A percentile compares a stretch with the other conserved stretches of the same genome.
Conservation (phyloP, 2,329 filamentous ascomycete genomes). For the Venturiaceae sp. region DNA sequence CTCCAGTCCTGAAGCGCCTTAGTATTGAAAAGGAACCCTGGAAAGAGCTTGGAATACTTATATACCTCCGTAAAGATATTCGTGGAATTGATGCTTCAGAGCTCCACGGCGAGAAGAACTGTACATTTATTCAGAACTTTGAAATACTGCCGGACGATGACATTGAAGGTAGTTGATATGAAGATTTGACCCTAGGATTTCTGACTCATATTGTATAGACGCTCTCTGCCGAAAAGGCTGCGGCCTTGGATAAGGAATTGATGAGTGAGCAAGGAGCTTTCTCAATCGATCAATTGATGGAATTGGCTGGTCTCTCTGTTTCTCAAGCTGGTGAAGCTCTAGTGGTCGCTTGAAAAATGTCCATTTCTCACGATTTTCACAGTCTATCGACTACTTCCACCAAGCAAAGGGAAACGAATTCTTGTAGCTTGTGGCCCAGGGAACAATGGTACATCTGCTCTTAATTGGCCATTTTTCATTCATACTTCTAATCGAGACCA, state of each 20-base stretch:
- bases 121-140: not conserved
- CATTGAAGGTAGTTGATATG: not conserved
- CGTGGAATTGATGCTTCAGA: not conserved
- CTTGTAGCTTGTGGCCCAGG: conserved; percentile 86
- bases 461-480: not conserved
- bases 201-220: conserved; percentile 45
- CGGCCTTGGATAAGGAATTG: conserved; percentile 83
- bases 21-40: no score
- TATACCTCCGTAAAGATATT: not conserved
- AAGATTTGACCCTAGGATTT: not conserved
- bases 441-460: conserved; percentile 39
- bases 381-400: conserved; percentile 82
- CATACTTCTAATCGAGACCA: not conserved
- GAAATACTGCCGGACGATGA: not conserved
- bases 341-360: not conserved
- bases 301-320: conserved; percentile 84
- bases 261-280: conserved; percentile 76
- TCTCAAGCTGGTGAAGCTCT: conserved; percentile 65
- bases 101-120: not conserved
- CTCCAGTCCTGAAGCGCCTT: no score
- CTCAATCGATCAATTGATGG: conserved; percentile 95
- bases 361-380: not conserved
- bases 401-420: conserved; percentile 58
- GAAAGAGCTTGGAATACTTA: not conserved
- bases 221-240: conserved; percentile 76